phyloP scores from a whole-genome alignment of 345 rosid genomes.

The Boechera stricta region DNA sequence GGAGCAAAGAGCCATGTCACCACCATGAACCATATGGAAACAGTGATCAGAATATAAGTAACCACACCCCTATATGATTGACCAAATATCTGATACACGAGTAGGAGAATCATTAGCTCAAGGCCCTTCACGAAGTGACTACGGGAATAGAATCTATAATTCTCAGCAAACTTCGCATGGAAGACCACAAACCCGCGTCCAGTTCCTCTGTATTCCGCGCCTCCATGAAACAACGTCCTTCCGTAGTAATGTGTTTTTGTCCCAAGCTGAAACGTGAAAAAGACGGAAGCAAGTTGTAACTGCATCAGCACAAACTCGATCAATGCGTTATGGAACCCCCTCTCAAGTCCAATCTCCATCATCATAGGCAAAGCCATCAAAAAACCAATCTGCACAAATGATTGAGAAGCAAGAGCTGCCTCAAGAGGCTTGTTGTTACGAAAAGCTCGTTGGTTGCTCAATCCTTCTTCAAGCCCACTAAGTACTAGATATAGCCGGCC shows the following conservation, averaged over 20 bases:
- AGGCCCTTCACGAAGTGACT: slow-evolving; percentile 75
- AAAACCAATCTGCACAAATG: slow-evolving; percentile 72
- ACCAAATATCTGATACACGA: slow-evolving; percentile 63
- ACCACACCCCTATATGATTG: slow-evolving; percentile 50
- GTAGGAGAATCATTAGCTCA: slow-evolving; percentile 65
- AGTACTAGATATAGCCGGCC: slow-evolving; percentile 67
- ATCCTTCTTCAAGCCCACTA: slow-evolving; percentile 63
- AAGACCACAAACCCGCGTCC: slow-evolving; percentile 92
- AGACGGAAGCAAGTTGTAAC: slow-evolving; percentile 65
- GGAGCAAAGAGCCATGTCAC: slow-evolving; percentile 76
- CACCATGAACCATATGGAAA: slow-evolving; percentile 68
- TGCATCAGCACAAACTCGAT: slow-evolving; percentile 73
- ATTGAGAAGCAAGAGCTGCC: slow-evolving; percentile 72
- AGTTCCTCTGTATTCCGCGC: slow-evolving; percentile 83
- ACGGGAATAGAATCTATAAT: slow-evolving; percentile 67
- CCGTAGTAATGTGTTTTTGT: slow-evolving; percentile 73
- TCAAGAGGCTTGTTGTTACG: slow-evolving; percentile 60
- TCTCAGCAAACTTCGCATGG: slow-evolving; percentile 88
- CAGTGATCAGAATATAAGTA: slow-evolving; percentile 58
- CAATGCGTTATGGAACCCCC: slow-evolving; percentile 67
- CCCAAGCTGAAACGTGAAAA: slow-evolving; percentile 77
- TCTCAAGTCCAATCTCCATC: slow-evolving; percentile 81
- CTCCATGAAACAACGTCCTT: slow-evolving; percentile 80
- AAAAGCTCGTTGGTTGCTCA: slow-evolving; percentile 49
- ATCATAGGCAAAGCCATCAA: slow-evolving; percentile 70